These are phyloP conservation scores for Capsaspora owczarzaki DNA, from an alignment of 78 protist genomes.

Conservation along the genomic window DNA sequence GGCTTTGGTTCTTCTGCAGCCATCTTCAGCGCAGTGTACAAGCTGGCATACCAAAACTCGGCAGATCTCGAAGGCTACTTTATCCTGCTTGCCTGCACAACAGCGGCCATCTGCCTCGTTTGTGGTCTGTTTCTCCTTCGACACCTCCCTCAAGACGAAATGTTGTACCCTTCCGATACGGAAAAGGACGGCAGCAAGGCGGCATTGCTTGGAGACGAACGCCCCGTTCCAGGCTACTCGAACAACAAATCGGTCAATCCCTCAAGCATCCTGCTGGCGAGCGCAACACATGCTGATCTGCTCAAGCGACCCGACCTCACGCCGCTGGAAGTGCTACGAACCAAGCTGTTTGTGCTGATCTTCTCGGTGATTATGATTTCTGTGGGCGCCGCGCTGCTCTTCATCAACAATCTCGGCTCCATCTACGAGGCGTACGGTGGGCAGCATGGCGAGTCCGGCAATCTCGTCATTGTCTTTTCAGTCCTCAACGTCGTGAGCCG, in stretches of 20 bases:
- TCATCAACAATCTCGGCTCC: not conserved
- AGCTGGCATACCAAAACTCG: not conserved
- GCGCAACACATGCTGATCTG: too few relatives aligned
- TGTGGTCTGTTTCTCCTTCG: too few relatives aligned
- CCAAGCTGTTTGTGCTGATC: not conserved
- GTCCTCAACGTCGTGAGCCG: conserved; percentile 3
- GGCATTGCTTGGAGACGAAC: too few relatives aligned
- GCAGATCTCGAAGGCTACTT: not conserved
- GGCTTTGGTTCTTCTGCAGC: not conserved
- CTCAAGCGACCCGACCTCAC: not conserved
- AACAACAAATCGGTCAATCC: too few relatives aligned
- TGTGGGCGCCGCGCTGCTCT: not conserved
- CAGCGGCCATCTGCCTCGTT: too few relatives aligned
- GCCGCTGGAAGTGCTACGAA: not conserved
- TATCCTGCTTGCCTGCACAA: not conserved
- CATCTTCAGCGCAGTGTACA: not conserved
- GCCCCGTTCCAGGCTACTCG: too few relatives aligned
- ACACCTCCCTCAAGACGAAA: too few relatives aligned
- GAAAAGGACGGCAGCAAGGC: too few relatives aligned
- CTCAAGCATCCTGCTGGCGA: too few relatives aligned
- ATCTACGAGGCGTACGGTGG: not conserved
- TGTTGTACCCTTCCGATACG: too few relatives aligned
- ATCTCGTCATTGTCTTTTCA: not conserved
- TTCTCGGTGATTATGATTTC: not conserved
- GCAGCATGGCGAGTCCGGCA: not conserved